Evolutionary conservation across 2,329 filamentous ascomycete species (phyloP), one percentile per base, ranked within the genome.

Genomic region (Ustulina deusta): DNA sequence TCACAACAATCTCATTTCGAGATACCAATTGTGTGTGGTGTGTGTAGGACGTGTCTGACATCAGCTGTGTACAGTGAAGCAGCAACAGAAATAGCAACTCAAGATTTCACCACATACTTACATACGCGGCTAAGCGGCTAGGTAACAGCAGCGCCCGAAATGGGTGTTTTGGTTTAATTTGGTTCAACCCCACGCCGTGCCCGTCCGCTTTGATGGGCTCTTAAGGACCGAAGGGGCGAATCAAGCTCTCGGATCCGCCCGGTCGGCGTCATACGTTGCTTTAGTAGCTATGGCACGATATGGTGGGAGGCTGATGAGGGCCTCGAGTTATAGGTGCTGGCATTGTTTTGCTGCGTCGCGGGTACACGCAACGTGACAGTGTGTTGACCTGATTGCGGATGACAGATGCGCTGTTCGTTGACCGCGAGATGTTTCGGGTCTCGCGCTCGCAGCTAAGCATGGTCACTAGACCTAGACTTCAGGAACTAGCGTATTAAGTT

Each of bases 211-310:
- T 34, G 36, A 32, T 40, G 36, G 36, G 38, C 6, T 9, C 20
- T n/a, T 29, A 13, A 49, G 1, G 25, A 11, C 40, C 32, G 22
- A 46, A 46, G 25, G 40, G 27, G 17, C 54, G n/a, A 58, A 46
- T 44, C 38, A 58, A 32, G 46, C 17, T 5, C n/a, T 42, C 61
- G 61, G 61, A 49, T 46, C 42, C 36, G 32, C n/a, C 61, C 42
- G 61, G 32, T 13, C 29, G 32, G 32, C 20, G 32, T 57, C 61
- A 63, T 57, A 57, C 17, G 51, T 63, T 49, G n/a, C 20, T 38
- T 40, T 13, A 20, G 49, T 15, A 20, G 10, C 40, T 61, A 11
- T 62, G 40, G 38, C 27, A 34, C 25, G 17, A 52, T 49, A n/a
- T 27, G 15, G 20, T 17, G 27, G 20, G 11, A 27, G 25, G 48